Evolutionary conservation across 129 eudicot species (phyloP).

Genomic region (Flaveria brownii): DNA sequence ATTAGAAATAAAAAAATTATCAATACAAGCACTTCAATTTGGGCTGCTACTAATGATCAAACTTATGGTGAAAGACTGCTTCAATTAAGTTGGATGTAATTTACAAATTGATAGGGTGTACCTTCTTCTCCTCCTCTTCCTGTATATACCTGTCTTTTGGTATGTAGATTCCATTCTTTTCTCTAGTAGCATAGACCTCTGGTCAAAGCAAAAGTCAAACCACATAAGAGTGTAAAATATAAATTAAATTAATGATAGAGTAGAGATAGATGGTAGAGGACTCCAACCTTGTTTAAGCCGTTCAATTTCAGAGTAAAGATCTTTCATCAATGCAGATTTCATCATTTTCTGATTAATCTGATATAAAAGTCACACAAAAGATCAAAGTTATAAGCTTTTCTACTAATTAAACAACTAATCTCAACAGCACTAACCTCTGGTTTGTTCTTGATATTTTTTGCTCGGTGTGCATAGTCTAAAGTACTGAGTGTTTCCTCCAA

Average conservation of each 20-base stretch:
- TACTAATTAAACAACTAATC: background rate
- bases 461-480: slow-evolving; percentile 92
- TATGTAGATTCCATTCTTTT: slow-evolving; percentile 94
- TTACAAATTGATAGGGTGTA: slow-evolving; percentile 22
- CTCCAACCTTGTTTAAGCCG: slow-evolving; percentile 87
- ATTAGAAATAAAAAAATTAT: background rate
- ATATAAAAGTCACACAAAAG: slow-evolving; percentile 16
- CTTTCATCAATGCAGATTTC: slow-evolving; percentile 95
- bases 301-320: slow-evolving; percentile 88
- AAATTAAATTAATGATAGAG: background rate
- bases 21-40: background rate
- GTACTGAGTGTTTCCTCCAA: slow-evolving; percentile 97
- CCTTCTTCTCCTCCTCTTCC: slow-evolving; percentile 99
- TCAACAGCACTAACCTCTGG: slow-evolving; percentile 71
- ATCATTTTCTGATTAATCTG: slow-evolving; percentile 98
- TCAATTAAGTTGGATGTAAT: slow-evolving; percentile 1
- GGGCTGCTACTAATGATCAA: background rate
- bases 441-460: slow-evolving; percentile 96
- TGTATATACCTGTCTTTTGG: slow-evolving; percentile 93
- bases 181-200: slow-evolving; percentile 99
- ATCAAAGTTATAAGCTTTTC: slow-evolving; percentile 8
- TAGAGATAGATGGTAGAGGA: background rate
- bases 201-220: slow-evolving; percentile 24
- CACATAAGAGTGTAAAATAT: slow-evolving; percentile 14
- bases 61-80: background rate